phyloP scores from a whole-genome alignment of 306 rosid species.

The Cicer cuneatum region DNA sequence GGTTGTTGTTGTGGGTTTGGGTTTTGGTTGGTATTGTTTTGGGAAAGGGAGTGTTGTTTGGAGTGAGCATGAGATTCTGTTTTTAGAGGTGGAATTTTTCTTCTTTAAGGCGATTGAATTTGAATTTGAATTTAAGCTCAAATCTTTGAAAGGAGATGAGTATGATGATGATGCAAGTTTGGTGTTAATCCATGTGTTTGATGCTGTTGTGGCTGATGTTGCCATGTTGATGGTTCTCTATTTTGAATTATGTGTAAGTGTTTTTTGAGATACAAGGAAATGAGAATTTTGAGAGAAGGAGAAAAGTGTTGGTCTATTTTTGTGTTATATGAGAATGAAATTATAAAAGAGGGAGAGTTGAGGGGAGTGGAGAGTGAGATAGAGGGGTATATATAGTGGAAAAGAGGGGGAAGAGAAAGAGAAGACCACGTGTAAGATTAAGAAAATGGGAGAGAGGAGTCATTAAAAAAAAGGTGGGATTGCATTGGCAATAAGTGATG shows the following conservation, averaged over 20 bases:
- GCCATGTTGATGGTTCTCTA: slow-evolving; percentile 41
- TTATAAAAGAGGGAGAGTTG: slow-evolving; percentile 30
- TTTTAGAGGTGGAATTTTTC: not conserved
- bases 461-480: slow-evolving; percentile 1
- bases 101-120: slow-evolving; percentile 42
- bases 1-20: slow-evolving; percentile 12
- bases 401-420: slow-evolving; percentile 28
- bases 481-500: slow-evolving; percentile 57
- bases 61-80: slow-evolving; percentile 52
- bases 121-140: slow-evolving; percentile 37
- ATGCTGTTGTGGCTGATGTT: not conserved
- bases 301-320: not conserved
- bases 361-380: slow-evolving; percentile 46
- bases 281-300: too few relatives aligned
- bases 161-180: slow-evolving; percentile 24
- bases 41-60: slow-evolving; percentile 71
- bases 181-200: slow-evolving; percentile 48
- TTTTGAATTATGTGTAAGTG: not conserved
- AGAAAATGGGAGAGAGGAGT: slow-evolving; percentile 47
- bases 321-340: not conserved
- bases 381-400: slow-evolving; percentile 55
- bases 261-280: too few relatives aligned
- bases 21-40: slow-evolving; percentile 44
- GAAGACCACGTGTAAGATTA: slow-evolving; percentile 81
- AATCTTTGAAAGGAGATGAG: slow-evolving; percentile 28